Base-by-base conservation (phyloP, 169 alveolate genomes). In the Plasmodium knowlesi region DNA sequence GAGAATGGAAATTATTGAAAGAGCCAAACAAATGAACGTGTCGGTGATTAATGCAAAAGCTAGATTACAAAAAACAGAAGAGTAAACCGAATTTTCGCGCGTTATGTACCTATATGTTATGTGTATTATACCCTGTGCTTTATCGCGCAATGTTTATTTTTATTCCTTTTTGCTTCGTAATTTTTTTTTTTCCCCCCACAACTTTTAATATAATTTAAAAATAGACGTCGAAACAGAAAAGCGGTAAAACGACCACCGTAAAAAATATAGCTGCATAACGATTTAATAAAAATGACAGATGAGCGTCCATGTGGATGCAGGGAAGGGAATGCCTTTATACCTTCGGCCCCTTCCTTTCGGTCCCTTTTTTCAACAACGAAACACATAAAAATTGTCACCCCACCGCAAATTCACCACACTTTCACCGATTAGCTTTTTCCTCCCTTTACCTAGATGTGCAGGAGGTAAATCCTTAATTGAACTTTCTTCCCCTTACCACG, bases 1-100 rank as follows among this genome's bases (percentile, higher is more conserved):
- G 96, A 97, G 99, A 92, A 96, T 97, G 84, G 98, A 95, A 91
- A 96, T 98, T 84, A 94, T 98, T 79, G 99, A 98, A 97, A 96
- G 99, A 89, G 99, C 99, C 32, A 98, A 97, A 74, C 98, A 98
- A 96, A 97, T 99, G 82, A 98, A 98, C 94, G 96, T 98, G 79
- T 96, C 96, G 73, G 99, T 99, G 89, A 96, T 97, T 89, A 98
- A 98, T 96, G 97, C 96, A 91, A 96, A 95, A 81, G 98, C 98
- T 54, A 96, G 97, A 92, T 95, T 97, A 41, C 96, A 96, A 78
- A 96, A 96, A 92, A 94, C 92, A 89, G 98, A 96, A 91, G 96
- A 95, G 93, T 91, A 39, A 84, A 71, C 30, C 73, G 25, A 43
- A 84, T 54, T 81, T 54, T 78, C 12, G 19, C 76, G 37, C 32